Evolutionary conservation across 1,139 yeast species (phyloP).

Genomic region (Suhomyces maxii): DNA sequence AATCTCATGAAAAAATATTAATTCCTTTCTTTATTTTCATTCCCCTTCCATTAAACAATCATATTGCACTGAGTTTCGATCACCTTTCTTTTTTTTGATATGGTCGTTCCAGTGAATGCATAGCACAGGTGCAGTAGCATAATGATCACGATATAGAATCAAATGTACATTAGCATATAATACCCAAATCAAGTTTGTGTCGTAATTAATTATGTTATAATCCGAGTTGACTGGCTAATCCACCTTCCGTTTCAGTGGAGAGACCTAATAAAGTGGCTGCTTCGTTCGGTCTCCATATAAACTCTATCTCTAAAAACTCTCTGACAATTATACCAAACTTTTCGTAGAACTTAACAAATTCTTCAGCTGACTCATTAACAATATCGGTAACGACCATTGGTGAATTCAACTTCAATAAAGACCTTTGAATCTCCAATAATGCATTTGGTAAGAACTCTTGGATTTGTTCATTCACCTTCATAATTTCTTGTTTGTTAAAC

Average conservation of each 20-base stretch:
- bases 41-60: too few relatives aligned
- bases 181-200: too few relatives aligned
- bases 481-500: conserved; percentile 46
- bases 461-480: conserved; percentile 41
- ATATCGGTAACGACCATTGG: conserved; percentile 62
- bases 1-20: too few relatives aligned
- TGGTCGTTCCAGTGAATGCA: too few relatives aligned
- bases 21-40: too few relatives aligned
- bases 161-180: too few relatives aligned
- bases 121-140: too few relatives aligned
- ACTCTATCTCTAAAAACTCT: conserved; percentile 41
- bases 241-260: background rate
- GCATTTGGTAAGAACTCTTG: conserved; percentile 59
- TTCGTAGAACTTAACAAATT: conserved; percentile 53
- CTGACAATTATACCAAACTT: conserved; percentile 42
- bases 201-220: too few relatives aligned
- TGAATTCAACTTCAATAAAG: conserved; percentile 58
- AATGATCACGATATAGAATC: too few relatives aligned
- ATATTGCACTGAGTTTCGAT: too few relatives aligned
- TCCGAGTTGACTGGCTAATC: too few relatives aligned
- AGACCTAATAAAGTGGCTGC: conserved; percentile 68
- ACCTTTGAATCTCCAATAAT: conserved; percentile 59
- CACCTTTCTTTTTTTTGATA: too few relatives aligned
- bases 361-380: conserved; percentile 46
- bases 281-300: conserved; percentile 58